Conservation (phyloP, 805 yeast species). For the Candida awuae region DNA sequence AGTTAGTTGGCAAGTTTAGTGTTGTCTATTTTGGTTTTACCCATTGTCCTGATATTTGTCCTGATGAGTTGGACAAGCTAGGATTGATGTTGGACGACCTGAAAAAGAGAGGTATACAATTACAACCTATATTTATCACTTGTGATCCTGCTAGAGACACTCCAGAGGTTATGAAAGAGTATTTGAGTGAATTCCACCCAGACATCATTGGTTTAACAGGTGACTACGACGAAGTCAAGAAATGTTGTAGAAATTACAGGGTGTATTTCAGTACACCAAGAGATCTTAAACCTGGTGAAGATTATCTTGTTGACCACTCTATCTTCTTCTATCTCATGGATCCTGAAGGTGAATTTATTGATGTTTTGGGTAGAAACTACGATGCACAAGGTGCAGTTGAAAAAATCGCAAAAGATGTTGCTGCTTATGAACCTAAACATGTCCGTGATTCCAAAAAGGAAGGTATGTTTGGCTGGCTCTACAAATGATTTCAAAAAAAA, state of each 20-base stretch:
- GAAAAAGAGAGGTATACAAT: constrained; percentile 45
- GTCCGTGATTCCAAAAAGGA: constrained; percentile 59
- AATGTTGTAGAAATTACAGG: constrained; percentile 79
- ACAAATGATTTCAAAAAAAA: too few species aligned
- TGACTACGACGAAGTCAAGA: constrained; percentile 73
- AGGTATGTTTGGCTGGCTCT: constrained; percentile 52
- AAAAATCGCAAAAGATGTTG: constrained; percentile 68
- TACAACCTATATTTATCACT: constrained; percentile 87
- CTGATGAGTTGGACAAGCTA: constrained; percentile 91
- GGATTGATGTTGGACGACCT: constrained; percentile 62
- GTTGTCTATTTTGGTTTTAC: constrained; percentile 94
- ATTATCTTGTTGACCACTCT: constrained; percentile 93
- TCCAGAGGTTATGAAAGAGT: constrained; percentile 76
- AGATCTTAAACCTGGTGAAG: constrained; percentile 89
- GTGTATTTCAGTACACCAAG: constrained; percentile 98
- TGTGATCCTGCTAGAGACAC: constrained; percentile 96
- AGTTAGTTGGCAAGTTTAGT: constrained; percentile 72
- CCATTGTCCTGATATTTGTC: constrained; percentile 97
- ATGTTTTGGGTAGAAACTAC: constrained; percentile 88
- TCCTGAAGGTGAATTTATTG: constrained; percentile 94
- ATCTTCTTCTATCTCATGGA: constrained; percentile 97
- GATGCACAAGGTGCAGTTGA: constrained; percentile 70
- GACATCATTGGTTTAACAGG: constrained; percentile 89
- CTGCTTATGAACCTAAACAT: constrained; percentile 63
- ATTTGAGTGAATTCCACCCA: constrained; percentile 84